Percentiles rank a stretch among this genome's conserved stretches.
Conservation (phyloP, 2,329 filamentous ascomycete genomes). For the Phyllosticta citriasiana region DNA sequence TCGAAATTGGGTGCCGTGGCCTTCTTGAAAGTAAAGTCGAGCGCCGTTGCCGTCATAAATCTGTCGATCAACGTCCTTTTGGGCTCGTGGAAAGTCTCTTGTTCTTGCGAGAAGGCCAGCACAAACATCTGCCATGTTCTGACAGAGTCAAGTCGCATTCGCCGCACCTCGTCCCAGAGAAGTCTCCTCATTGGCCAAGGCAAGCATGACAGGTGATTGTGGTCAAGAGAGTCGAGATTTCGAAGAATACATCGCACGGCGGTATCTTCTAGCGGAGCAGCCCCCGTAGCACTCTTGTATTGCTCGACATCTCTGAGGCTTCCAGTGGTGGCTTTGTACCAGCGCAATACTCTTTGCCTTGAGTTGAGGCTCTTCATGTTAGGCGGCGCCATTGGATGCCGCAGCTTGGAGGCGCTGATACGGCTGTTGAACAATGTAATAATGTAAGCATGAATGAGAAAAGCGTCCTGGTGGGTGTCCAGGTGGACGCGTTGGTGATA, state of each 20-base stretch:
- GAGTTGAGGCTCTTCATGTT: not conserved
- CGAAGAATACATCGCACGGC: slow-evolving; percentile 5
- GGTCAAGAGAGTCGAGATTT: not conserved
- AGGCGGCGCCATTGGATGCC: not conserved
- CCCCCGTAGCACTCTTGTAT: not conserved
- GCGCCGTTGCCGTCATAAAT: not conserved
- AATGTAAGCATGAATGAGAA: too few relatives aligned
- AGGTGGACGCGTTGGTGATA: not conserved
- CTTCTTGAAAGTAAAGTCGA: not conserved
- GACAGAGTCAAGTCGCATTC: not conserved
- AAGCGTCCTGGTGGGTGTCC: not conserved
- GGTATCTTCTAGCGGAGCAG: not conserved
- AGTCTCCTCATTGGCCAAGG: not conserved
- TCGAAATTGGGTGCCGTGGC: not conserved
- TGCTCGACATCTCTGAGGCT: slow-evolving; percentile 2
- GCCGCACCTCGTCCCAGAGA: not conserved
- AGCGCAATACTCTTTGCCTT: not conserved
- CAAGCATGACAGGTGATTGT: not conserved
- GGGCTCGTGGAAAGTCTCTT: not conserved
- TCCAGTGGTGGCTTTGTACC: slow-evolving; percentile 1
- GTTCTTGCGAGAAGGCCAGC: slow-evolving; percentile 1
- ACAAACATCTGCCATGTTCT: slow-evolving; percentile 5
- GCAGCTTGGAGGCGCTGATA: not conserved
- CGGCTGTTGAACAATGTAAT: too few relatives aligned
- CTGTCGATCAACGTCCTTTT: not conserved